Conservation (phyloP, 192 early-diverging fungal genomes). For the Coemansia erecta region DNA sequence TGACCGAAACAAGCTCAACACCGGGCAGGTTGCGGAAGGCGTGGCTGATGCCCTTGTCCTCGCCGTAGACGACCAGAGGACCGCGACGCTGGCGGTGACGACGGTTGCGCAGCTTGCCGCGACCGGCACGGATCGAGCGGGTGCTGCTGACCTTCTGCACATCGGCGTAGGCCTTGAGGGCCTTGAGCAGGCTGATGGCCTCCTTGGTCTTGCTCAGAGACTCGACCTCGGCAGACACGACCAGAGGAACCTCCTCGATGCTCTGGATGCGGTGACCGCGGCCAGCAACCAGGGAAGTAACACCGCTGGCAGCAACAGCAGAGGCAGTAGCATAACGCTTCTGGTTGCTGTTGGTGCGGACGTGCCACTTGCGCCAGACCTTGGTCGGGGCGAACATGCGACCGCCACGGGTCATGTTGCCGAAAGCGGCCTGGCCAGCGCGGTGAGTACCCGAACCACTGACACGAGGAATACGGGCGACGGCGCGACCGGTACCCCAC, state of each 20-base stretch:
- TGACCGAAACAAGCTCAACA: slow-evolving; percentile 91
- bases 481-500: slow-evolving; percentile 98
- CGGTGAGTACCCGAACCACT: slow-evolving; percentile 94
- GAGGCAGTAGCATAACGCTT: slow-evolving; percentile 96
- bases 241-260: slow-evolving; percentile 93
- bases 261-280: slow-evolving; percentile 95
- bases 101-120: slow-evolving; percentile 95
- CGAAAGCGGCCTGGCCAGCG: slow-evolving; percentile 97
- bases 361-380: slow-evolving; percentile 99
- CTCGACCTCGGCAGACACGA: slow-evolving; percentile 78
- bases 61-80: slow-evolving; percentile 92
- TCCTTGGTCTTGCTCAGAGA: slow-evolving; percentile 88
- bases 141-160: slow-evolving; percentile 92
- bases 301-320: slow-evolving; percentile 91
- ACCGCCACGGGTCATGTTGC: slow-evolving; percentile 99
- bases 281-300: slow-evolving; percentile 88
- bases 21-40: slow-evolving; percentile 99
- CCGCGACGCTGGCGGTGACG: slow-evolving; percentile 95
- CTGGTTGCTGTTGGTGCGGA: slow-evolving; percentile 98
- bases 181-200: slow-evolving; percentile 86
- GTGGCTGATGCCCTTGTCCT: slow-evolving; percentile 90
- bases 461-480: slow-evolving; percentile 99
- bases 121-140: slow-evolving; percentile 95
- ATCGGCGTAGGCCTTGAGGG: slow-evolving; percentile 90
- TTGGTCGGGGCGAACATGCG: slow-evolving; percentile 99